A percentile compares a stretch with the other conserved stretches of the same genome.
Conservation (phyloP, 164 flowering plant species). For the Vitis rotundifolia region DNA sequence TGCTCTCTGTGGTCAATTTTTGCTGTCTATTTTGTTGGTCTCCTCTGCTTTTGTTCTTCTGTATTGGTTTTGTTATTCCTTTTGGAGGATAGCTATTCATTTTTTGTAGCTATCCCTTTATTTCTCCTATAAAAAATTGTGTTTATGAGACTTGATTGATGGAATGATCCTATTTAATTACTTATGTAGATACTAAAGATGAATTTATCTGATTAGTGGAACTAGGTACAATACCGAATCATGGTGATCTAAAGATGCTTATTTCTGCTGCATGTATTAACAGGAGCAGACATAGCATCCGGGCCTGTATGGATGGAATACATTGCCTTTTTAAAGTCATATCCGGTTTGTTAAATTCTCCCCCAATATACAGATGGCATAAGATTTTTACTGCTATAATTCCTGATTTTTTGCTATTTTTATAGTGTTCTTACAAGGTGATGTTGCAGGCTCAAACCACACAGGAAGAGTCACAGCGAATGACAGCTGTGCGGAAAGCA, state of each 20-base stretch:
- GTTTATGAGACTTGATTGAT: background rate
- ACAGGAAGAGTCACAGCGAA: slow-evolving; percentile 85
- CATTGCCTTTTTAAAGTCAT: slow-evolving; percentile 74
- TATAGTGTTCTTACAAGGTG: slow-evolving; percentile 5
- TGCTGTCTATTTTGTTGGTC: no score
- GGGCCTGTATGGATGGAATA: slow-evolving; percentile 99
- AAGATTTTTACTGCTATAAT: background rate
- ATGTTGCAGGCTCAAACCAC: slow-evolving; percentile 59
- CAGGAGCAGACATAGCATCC: slow-evolving; percentile 91
- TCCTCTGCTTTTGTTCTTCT: no score
- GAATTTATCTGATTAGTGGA: background rate
- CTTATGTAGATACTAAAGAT: background rate
- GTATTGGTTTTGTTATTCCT: no score
- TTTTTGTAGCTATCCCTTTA: no score
- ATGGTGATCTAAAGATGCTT: background rate
- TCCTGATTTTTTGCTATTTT: slow-evolving; percentile 3
- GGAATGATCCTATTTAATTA: background rate
- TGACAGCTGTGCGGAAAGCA: slow-evolving; percentile 80
- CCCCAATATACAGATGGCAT: background rate
- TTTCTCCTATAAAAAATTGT: no score
- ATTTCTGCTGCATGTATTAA: slow-evolving; percentile 17
- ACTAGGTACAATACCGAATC: background rate
- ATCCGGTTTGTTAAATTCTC: slow-evolving; percentile 57
- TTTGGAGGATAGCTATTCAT: no score
- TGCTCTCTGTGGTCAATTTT: no score